Conservation (phyloP, 2,329 filamentous ascomycete genomes). For the Colletotrichum noveboracense region DNA sequence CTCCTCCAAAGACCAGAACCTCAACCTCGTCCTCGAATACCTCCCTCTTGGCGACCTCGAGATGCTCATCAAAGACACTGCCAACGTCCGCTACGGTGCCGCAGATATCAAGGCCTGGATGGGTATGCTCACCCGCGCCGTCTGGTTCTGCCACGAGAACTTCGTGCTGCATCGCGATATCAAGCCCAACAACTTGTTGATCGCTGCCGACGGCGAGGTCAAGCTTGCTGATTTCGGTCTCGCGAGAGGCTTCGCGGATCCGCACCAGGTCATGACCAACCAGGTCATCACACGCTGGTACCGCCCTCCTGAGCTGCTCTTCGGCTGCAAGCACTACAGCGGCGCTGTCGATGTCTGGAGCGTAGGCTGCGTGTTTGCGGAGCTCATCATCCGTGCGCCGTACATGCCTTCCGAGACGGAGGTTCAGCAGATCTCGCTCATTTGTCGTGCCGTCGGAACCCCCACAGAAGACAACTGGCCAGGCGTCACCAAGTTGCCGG, state of each 20-base stretch:
- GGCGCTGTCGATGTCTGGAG: slow-evolving; percentile 95
- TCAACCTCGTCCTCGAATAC: slow-evolving; percentile 94
- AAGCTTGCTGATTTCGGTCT: slow-evolving; percentile 98
- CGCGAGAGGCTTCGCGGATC: slow-evolving; percentile 87
- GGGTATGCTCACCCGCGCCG: slow-evolving; percentile 90
- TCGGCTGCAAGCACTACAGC: slow-evolving; percentile 86
- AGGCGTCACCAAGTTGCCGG: slow-evolving; percentile 79
- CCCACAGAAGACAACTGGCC: slow-evolving; percentile 97
- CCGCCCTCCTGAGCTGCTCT: slow-evolving; percentile 90
- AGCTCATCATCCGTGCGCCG: slow-evolving; percentile 82
- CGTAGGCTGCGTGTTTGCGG: slow-evolving; percentile 90
- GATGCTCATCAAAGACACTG: slow-evolving; percentile 87
- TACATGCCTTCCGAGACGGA: slow-evolving; percentile 87
- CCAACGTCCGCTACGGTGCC: slow-evolving; percentile 78
- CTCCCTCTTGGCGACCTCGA: slow-evolving; percentile 93
- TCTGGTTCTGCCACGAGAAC: slow-evolving; percentile 97
- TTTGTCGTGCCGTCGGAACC: slow-evolving; percentile 85
- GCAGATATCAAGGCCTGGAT: slow-evolving; percentile 98
- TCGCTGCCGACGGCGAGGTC: slow-evolving; percentile 89
- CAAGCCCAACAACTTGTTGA: slow-evolving; percentile 97
- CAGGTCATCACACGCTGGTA: slow-evolving; percentile 99
- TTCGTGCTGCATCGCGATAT: slow-evolving; percentile 96
- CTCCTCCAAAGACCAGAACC: slow-evolving; percentile 93
- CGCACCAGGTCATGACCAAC: slow-evolving; percentile 85
- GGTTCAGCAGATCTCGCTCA: slow-evolving; percentile 83